A percentile compares a stretch with the other conserved stretches of the same genome.
phyloP scores from a whole-genome alignment of 2,329 filamentous ascomycete genomes.

The Cryphonectria radicalis region DNA sequence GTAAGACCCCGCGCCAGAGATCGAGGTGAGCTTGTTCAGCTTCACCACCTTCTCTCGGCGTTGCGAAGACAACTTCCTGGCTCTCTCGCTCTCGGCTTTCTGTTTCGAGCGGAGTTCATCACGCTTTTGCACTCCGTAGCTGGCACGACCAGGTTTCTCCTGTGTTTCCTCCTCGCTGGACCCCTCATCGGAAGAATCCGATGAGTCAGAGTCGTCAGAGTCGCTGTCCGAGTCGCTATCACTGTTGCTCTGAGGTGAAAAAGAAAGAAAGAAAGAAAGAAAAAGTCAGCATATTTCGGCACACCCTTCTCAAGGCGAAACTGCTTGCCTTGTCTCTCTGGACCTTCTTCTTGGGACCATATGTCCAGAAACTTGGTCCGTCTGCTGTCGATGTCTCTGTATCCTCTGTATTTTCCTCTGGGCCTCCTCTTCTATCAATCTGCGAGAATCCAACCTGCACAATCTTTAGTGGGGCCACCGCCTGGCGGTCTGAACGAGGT shows the following conservation, averaged over 20 bases:
- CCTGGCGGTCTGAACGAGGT: constrained; percentile 21
- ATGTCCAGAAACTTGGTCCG: constrained; percentile 25
- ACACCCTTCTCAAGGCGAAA: background rate
- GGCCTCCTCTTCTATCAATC: constrained; percentile 44
- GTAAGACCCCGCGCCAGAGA: constrained; percentile 51
- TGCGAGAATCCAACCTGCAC: constrained; percentile 62
- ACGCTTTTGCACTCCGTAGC: constrained; percentile 22
- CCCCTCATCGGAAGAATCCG: constrained; percentile 43
- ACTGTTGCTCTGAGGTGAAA: constrained; percentile 11
- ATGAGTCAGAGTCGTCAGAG: constrained; percentile 43
- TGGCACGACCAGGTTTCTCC: constrained; percentile 19
- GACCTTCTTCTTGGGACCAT: constrained; percentile 21
- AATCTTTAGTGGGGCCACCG: constrained; percentile 53
- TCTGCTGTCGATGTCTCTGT: constrained; percentile 35
- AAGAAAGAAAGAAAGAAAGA: background rate
- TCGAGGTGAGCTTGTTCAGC: constrained; percentile 64
- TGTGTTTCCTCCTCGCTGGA: constrained; percentile 39
- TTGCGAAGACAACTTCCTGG: constrained; percentile 58
- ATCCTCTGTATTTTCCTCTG: constrained; percentile 33
- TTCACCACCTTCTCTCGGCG: constrained; percentile 70
- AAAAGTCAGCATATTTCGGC: constrained; percentile 17
- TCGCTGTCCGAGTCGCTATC: constrained; percentile 26
- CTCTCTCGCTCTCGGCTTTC: constrained; percentile 52
- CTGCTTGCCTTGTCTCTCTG: constrained; percentile 25
- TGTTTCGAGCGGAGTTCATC: constrained; percentile 40